A percentile compares a stretch with the other conserved stretches of the same genome.
These are phyloP conservation scores for Tulasnella sp. DNA, from an alignment of 768 basidiomycete species.

Conservation along the genomic window DNA sequence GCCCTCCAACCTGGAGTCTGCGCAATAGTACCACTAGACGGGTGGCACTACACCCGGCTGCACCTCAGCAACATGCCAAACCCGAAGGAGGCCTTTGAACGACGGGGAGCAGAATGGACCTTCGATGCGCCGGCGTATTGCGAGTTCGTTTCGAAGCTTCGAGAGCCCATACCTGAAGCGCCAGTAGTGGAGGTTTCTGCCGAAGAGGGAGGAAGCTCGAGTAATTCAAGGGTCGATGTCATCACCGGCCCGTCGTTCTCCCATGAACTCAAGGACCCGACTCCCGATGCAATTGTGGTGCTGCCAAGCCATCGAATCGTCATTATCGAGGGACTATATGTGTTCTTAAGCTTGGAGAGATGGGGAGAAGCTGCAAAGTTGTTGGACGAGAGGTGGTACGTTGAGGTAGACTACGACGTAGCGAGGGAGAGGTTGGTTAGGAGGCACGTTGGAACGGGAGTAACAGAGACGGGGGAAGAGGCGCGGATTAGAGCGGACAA, in stretches of 20 bases:
- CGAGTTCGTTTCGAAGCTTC: slow-evolving; percentile 58
- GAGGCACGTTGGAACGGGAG: slow-evolving; percentile 74
- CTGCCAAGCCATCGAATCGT: slow-evolving; percentile 66
- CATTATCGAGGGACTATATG: slow-evolving; percentile 87
- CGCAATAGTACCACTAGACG: slow-evolving; percentile 71
- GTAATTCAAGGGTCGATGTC: slow-evolving; percentile 6
- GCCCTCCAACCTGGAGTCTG: slow-evolving; percentile 10
- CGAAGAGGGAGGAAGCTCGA: slow-evolving; percentile 1
- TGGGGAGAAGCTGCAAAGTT: slow-evolving; percentile 63
- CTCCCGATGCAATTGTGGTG: slow-evolving; percentile 54
- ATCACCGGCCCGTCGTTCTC: slow-evolving; percentile 76
- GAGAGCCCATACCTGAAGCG: slow-evolving; percentile 37
- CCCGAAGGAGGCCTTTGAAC: slow-evolving; percentile 67
- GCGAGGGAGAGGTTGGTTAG: slow-evolving; percentile 59
- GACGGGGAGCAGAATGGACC: slow-evolving; percentile 87
- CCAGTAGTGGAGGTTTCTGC: slow-evolving; percentile 8
- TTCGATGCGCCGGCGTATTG: slow-evolving; percentile 76
- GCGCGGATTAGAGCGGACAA: slow-evolving; percentile 67
- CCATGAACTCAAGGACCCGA: slow-evolving; percentile 84
- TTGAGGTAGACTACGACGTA: slow-evolving; percentile 53
- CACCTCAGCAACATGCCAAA: slow-evolving; percentile 74
- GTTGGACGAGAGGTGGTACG: slow-evolving; percentile 76
- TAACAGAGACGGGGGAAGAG: slow-evolving; percentile 59
- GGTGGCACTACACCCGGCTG: slow-evolving; percentile 83
- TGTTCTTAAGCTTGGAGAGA: slow-evolving; percentile 63